A percentile compares a stretch with the other conserved stretches of the same genome.
These are phyloP conservation scores for Saturnispora halmiae DNA, from an alignment of 805 yeast genomes.

Conservation along the genomic window DNA sequence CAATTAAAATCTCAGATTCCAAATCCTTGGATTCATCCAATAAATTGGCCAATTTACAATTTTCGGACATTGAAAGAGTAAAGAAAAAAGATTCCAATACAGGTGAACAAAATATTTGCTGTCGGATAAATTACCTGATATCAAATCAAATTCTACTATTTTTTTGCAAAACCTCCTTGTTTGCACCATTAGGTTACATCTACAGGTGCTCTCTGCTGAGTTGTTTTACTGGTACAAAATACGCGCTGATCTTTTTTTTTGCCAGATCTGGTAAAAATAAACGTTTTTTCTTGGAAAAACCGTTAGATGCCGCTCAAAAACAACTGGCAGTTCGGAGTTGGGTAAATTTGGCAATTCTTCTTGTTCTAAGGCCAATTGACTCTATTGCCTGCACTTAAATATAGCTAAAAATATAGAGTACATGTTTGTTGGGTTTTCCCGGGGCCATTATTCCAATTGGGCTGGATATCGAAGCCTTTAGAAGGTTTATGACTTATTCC, in stretches of 20 bases:
- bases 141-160: too few species aligned
- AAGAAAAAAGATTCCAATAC: not conserved
- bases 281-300: not conserved
- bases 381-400: too few species aligned
- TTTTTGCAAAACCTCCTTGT: too few species aligned
- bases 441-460: too few species aligned
- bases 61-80: conserved; percentile 2
- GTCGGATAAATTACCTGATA: not conserved
- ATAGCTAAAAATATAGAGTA: too few species aligned
- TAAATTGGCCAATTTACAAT: conserved; percentile 21
- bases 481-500: too few species aligned
- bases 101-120: not conserved
- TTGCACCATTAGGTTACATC: too few species aligned
- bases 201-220: too few species aligned
- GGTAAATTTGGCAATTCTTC: not conserved
- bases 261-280: not conserved
- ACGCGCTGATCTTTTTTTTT: not conserved
- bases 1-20: conserved; percentile 3
- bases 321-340: conserved; percentile 2
- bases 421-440: too few species aligned
- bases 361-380: too few species aligned
- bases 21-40: conserved; percentile 20
- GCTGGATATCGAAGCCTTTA: too few species aligned
- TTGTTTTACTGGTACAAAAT: too few species aligned
- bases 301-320: not conserved